phyloP scores from a whole-genome alignment of 2,329 filamentous ascomycete genomes.

The Pestalotiopsis sp. region DNA sequence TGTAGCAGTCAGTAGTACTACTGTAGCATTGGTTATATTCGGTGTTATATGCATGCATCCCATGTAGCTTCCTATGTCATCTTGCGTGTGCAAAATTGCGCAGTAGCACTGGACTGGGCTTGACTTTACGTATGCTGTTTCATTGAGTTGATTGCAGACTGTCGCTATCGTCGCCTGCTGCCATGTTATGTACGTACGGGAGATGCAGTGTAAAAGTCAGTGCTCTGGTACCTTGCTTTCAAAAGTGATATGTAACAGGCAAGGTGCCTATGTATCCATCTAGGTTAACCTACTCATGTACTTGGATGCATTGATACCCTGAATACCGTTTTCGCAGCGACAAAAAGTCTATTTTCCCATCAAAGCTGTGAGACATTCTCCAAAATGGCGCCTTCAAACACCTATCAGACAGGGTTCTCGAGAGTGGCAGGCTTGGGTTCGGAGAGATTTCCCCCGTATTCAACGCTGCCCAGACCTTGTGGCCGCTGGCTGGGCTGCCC shows the following conservation, averaged over 20 bases:
- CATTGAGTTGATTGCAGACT: neutral
- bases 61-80: neutral
- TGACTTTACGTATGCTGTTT: neutral
- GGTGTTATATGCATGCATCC: neutral
- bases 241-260: neutral
- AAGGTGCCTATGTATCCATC: neutral
- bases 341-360: neutral
- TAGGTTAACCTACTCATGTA: no score
- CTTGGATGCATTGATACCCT: no score
- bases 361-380: neutral
- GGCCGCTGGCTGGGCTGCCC: neutral
- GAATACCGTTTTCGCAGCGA: neutral
- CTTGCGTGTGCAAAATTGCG: neutral
- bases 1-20: neutral
- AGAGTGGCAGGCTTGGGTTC: neutral
- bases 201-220: neutral
- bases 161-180: neutral
- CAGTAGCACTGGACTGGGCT: neutral
- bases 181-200: neutral
- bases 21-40: neutral
- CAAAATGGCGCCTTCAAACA: neutral
- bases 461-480: neutral
- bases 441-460: neutral
- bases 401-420: neutral
- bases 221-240: neutral